Conservation (phyloP, 1,284 basidiomycete species). For the Naganishia liquefaciens region DNA sequence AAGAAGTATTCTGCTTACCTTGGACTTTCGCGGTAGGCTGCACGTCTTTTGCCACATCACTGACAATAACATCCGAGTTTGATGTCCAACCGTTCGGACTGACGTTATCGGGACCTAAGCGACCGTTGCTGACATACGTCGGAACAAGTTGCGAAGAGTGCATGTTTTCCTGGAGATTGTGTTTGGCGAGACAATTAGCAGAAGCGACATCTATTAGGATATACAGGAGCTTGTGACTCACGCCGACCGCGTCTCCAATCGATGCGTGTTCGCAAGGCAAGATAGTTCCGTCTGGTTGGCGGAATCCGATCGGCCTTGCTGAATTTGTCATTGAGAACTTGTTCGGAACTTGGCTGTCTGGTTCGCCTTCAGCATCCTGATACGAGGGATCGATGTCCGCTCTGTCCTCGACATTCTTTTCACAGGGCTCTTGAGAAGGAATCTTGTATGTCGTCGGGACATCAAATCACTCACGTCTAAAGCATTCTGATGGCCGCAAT, state of each 20-base stretch:
- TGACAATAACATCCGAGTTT: neutral
- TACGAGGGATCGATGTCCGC: constrained; percentile 33
- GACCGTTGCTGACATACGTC: constrained; percentile 14
- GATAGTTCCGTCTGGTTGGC: constrained; percentile 25
- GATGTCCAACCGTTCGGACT: too few species aligned
- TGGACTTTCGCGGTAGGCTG: neutral
- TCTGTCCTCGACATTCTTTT: constrained; percentile 28
- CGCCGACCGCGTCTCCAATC: neutral
- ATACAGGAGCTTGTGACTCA: neutral
- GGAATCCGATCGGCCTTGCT: constrained; percentile 12
- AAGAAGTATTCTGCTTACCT: neutral
- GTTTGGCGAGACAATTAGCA: neutral
- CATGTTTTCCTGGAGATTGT: neutral
- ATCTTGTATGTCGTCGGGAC: neutral
- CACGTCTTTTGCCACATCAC: neutral
- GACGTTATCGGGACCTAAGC: too few species aligned
- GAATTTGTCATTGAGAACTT: neutral
- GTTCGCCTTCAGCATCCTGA: constrained; percentile 33
- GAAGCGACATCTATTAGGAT: too few species aligned
- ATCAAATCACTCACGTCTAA: constrained; percentile 17
- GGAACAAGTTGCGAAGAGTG: constrained; percentile 22
- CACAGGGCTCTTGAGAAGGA: too few species aligned
- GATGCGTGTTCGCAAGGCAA: neutral
- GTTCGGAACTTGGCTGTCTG: constrained; percentile 24
- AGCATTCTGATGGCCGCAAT: constrained; percentile 7